phyloP scores from a whole-genome alignment of 768 basidiomycete genomes.

The Psilocybe sp. region DNA sequence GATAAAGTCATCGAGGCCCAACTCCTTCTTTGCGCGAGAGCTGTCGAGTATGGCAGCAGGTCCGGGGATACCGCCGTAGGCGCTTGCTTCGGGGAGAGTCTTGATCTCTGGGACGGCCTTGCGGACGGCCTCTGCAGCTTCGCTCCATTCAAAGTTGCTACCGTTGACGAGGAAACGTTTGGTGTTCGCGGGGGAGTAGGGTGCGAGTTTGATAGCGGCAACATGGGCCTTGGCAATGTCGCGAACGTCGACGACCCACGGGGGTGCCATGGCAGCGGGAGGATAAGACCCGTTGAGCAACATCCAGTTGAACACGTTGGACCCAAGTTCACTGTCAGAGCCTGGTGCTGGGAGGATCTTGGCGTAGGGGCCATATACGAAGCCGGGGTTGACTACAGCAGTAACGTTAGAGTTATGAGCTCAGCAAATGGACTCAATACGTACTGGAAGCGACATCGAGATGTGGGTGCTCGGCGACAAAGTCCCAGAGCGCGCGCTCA shows the following conservation, averaged over 20 bases:
- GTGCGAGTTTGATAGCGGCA: slow-evolving; percentile 21
- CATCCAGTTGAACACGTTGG: slow-evolving; percentile 22
- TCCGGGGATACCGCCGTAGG: too few relatives aligned
- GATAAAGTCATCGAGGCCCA: too few relatives aligned
- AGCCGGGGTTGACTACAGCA: slow-evolving; percentile 29
- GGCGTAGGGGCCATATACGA: slow-evolving; percentile 33
- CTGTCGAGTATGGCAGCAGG: too few relatives aligned
- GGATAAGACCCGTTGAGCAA: slow-evolving; percentile 21
- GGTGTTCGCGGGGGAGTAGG: slow-evolving; percentile 16
- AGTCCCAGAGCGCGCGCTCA: slow-evolving; percentile 38
- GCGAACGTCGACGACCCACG: slow-evolving; percentile 31
- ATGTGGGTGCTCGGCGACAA: slow-evolving; percentile 31
- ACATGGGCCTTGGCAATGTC: slow-evolving; percentile 31
- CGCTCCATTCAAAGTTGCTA: slow-evolving; percentile 25
- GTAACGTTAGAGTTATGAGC: neutral
- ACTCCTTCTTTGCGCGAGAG: too few relatives aligned
- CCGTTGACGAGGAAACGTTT: slow-evolving; percentile 28
- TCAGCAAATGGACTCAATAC: slow-evolving; percentile 7
- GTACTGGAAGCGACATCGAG: slow-evolving; percentile 34
- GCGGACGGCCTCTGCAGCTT: slow-evolving; percentile 21
- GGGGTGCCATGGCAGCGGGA: slow-evolving; percentile 14
- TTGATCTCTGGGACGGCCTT: slow-evolving; percentile 17
- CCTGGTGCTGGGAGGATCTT: slow-evolving; percentile 24
- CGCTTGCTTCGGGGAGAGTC: too few relatives aligned
- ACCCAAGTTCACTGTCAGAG: slow-evolving; percentile 16